Base-by-base conservation (phyloP, 768 basidiomycete genomes). In the Lenzites betulinus region DNA sequence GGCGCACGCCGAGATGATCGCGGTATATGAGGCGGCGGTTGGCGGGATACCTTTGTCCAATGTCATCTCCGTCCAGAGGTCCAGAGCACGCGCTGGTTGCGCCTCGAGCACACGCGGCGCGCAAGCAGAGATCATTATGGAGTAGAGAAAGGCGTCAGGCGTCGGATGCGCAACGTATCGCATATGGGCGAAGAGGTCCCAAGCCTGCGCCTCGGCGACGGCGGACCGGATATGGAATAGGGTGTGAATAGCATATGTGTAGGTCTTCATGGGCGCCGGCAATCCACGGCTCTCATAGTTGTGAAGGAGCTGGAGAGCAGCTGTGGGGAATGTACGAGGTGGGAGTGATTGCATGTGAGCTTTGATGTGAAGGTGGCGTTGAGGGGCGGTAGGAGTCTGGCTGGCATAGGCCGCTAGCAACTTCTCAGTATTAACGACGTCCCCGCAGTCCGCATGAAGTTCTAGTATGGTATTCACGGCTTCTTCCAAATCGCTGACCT, bases 161-260 rank as follows among this genome's bases (percentile, higher is more conserved):
- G 77, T 76, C 0, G 93, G 87, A 70, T 98, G 94, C 1, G 96
- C 93, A 15, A 92, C 91, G 62, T 97, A 95, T 47, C 96, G 92
- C 92, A 97, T 95, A 73, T 99, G 96, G 2, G 90, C 79, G 72
- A 93, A 98, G 41, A 98, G 82, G 69, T 98, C 93, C 93, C 93
- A 97, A 2, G 92, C 95, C 61, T 92, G 88, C 0, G 91, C 89
- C 33, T 82, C 83, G 2, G 83, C 83, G 1, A 71, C 38, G 67
- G 73, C 35, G 12, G 76, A 73, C 8, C 76, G 77, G 26, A 78
- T 76, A 43, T 78, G 77, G 66, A 83, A 83, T 35, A 87, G 86
- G 46, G 79, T 73, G 6, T 77, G 76, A 59, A 96, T 89, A 48
- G 88, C 74, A 22, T 83, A 78, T 9, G 85, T 86, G 73, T 98